A percentile compares a stretch with the other conserved stretches of the same genome.
These are phyloP conservation scores for Hypoxylon sp. DNA, from an alignment of 2,329 filamentous ascomycete species.

Conservation along the genomic window DNA sequence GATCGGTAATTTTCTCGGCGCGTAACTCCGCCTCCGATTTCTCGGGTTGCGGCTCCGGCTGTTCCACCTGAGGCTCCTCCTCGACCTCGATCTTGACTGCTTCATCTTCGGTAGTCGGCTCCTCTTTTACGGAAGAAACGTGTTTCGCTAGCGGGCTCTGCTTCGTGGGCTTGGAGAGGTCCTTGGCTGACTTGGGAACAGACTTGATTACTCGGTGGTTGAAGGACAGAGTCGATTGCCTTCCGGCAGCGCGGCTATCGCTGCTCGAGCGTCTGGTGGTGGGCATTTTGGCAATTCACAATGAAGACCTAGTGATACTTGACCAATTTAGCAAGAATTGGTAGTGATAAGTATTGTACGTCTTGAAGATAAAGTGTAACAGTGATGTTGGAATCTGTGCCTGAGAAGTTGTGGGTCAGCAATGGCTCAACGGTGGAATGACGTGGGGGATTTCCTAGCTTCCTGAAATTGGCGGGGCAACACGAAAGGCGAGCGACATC, in stretches of 20 bases:
- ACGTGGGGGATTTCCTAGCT: conserved; percentile 49
- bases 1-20: conserved; percentile 76
- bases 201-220: conserved; percentile 70
- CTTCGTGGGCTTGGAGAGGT: conserved; percentile 57
- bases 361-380: neutral
- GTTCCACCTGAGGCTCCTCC: conserved; percentile 45
- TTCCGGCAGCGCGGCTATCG: conserved; percentile 58
- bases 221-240: conserved; percentile 72
- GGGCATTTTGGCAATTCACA: conserved; percentile 59
- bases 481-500: conserved; percentile 65
- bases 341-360: conserved; percentile 6
- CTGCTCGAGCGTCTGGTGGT: conserved; percentile 64
- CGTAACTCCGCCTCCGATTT: conserved; percentile 68
- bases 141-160: conserved; percentile 54
- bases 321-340: conserved; percentile 26
- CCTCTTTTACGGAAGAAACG: conserved; percentile 35
- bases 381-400: conserved; percentile 15
- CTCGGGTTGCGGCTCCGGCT: conserved; percentile 46
- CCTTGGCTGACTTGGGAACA: conserved; percentile 64
- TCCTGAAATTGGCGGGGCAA: conserved; percentile 67
- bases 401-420: conserved; percentile 19
- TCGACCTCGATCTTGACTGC: conserved; percentile 47
- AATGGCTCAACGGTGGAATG: conserved; percentile 44
- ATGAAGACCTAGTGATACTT: conserved; percentile 22
- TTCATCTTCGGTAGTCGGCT: conserved; percentile 38